Percentiles rank a stretch among this genome's conserved stretches.
These are phyloP conservation scores for Sporobolomyces roseus DNA, from an alignment of 768 basidiomycete genomes.

Conservation along the genomic window DNA sequence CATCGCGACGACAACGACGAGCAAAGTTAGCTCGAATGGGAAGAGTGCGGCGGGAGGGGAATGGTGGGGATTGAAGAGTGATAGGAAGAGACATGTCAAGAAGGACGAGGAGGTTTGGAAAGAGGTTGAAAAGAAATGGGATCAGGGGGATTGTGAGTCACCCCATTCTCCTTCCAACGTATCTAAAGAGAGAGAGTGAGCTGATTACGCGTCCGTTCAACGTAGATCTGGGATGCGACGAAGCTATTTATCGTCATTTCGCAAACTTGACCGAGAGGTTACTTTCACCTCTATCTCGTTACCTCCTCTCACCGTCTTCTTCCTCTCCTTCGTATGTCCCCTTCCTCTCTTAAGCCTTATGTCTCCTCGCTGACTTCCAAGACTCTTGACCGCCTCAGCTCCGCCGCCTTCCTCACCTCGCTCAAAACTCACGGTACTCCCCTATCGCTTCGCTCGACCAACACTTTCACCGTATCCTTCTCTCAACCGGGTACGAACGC, in stretches of 20 bases:
- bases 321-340: background rate
- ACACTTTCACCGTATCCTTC: slow-evolving; percentile 5
- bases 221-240: slow-evolving; percentile 52
- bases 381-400: background rate
- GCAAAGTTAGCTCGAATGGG: background rate
- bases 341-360: slow-evolving; percentile 3
- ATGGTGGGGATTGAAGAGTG: slow-evolving; percentile 36
- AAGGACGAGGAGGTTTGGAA: slow-evolving; percentile 32
- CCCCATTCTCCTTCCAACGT: background rate
- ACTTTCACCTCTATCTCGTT: background rate
- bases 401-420: slow-evolving; percentile 17
- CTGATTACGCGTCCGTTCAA: background rate
- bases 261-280: slow-evolving; percentile 71
- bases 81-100: slow-evolving; percentile 41
- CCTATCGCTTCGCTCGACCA: slow-evolving; percentile 9
- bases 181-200: background rate
- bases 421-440: slow-evolving; percentile 29
- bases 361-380: background rate
- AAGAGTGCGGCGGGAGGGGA: background rate
- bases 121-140: slow-evolving; percentile 23
- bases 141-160: slow-evolving; percentile 38
- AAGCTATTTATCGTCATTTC: slow-evolving; percentile 66
- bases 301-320: background rate
- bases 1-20: background rate
- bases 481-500: background rate